Evolutionary conservation across 1,139 yeast species (phyloP), one percentile per base, ranked within the genome.

Genomic region (Sugiyamaella japonica): DNA sequence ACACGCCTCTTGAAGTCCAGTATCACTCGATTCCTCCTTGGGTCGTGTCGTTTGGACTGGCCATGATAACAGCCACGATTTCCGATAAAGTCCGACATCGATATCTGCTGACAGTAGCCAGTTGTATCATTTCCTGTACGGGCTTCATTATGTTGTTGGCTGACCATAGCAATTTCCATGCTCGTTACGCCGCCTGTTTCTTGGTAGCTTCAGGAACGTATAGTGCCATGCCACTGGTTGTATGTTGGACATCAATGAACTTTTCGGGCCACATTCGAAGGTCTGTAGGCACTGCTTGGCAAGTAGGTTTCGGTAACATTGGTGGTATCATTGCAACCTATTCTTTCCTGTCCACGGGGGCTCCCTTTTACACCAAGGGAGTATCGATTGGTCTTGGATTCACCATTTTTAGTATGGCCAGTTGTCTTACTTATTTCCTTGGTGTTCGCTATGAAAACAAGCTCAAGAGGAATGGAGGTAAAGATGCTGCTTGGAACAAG

Each of bases 291-390:
- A 81, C 89, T 15, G 89, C 88, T 1, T 83, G 84, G 78, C 87
- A 84, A 65, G 80, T 87, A 61, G 95, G 93, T 1, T 85, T 86
- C 67, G 95, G 93, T 59, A 86, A 87, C 70, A 84, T 85, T 66
- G 95, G 95, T 59, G 95, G 93, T 65, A 86, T 86, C 65, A 80
- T 86, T 59, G 76, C 91, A 12, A 82, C 90, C 1, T 85, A 77
- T 64, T 73, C 84, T 28, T 85, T 82, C 73, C 74, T 83, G 50
- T 64, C 77, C 37, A 69, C 70, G 47, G 88, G 83, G 60, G 79
- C 86, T 34, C 89, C 89, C 16, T 73, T 69, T 32, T 85, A 80
- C 70, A 74, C 65, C 34, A 81, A 78, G 31, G 91, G 90, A 50
- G 73, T 85, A 54, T 72, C 83, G 52, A 70, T 87, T 48, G 77